Conservation (phyloP, 2,329 filamentous ascomycete genomes). For the Plenodomus tracheiphilus region DNA sequence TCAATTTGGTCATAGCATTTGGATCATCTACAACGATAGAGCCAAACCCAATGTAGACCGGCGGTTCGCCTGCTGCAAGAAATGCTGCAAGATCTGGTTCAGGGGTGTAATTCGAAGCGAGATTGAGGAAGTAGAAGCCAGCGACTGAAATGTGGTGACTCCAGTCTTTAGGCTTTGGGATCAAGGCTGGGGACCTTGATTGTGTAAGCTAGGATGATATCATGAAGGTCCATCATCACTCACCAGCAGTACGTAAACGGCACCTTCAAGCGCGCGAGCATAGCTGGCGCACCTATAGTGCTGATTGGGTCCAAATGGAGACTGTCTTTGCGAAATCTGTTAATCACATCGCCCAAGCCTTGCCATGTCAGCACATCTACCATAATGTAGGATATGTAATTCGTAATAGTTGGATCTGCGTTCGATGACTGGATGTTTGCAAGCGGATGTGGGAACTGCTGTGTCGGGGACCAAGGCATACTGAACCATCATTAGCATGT, state of each 20-base stretch:
- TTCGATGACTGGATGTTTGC: conserved; percentile 79
- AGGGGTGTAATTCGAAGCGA: conserved; percentile 46
- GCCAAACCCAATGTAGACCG: conserved; percentile 49
- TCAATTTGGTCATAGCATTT: conserved; percentile 47
- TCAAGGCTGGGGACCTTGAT: conserved; percentile 44
- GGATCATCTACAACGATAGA: conserved; percentile 49
- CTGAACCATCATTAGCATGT: conserved; percentile 38
- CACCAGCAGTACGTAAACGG: conserved; percentile 91
- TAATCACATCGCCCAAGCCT: conserved; percentile 87
- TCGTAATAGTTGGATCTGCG: conserved; percentile 75
- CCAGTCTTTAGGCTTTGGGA: conserved; percentile 54
- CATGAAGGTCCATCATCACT: no score
- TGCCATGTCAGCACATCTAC: conserved; percentile 95
- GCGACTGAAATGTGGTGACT: conserved; percentile 46
- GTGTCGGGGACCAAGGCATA: conserved; percentile 89
- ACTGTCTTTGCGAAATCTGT: conserved; percentile 75
- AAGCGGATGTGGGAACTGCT: conserved; percentile 82
- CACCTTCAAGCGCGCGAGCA: conserved; percentile 73
- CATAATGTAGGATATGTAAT: conserved; percentile 80
- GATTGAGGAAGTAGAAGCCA: conserved; percentile 47
- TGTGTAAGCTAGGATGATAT: background rate
- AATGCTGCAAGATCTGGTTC: conserved; percentile 45
- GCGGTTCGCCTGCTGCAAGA: conserved; percentile 44
- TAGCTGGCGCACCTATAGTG: conserved; percentile 78
- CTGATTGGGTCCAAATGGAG: conserved; percentile 78